Evolutionary conservation across 345 rosid genomes (phyloP).

Genomic region (Populus alba): DNA sequence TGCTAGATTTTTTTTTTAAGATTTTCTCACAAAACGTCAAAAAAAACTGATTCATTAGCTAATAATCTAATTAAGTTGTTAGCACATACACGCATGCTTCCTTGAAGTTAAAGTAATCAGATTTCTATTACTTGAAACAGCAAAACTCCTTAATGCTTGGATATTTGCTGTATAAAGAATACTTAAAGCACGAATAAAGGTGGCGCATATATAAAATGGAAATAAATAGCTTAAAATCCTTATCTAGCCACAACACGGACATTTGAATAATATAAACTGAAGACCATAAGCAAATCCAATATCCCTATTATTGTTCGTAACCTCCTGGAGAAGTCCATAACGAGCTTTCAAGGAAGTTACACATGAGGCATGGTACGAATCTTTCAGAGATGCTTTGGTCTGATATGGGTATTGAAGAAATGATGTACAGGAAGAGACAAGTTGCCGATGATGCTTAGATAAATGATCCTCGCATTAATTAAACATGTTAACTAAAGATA

Average conservation of each 20-base stretch:
- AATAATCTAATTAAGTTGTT: background rate
- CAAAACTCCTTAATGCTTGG: background rate
- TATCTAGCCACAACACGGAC: background rate
- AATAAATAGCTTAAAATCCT: background rate
- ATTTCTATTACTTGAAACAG: background rate
- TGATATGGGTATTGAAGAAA: background rate
- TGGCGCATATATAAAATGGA: background rate
- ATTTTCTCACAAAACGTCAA: no score
- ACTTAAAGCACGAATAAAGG: background rate
- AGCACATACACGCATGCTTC: background rate
- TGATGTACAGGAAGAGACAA: background rate
- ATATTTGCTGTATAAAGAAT: background rate
- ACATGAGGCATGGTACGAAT: background rate
- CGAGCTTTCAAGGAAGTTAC: slow-evolving; percentile 19
- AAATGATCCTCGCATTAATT: background rate
- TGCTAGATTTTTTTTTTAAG: no score
- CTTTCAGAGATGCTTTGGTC: slow-evolving; percentile 18
- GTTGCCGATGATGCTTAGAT: background rate
- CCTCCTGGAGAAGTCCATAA: background rate
- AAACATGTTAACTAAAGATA: background rate
- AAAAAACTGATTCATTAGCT: no score
- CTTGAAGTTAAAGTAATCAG: background rate
- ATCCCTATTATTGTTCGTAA: slow-evolving; percentile 18
- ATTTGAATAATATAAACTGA: slow-evolving; percentile 18
- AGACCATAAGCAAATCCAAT: slow-evolving; percentile 9